Percentiles rank a stretch among this genome's conserved stretches.
These are phyloP conservation scores for Exophiala sp. DNA, from an alignment of 2,329 filamentous ascomycete genomes.

Conservation along the genomic window DNA sequence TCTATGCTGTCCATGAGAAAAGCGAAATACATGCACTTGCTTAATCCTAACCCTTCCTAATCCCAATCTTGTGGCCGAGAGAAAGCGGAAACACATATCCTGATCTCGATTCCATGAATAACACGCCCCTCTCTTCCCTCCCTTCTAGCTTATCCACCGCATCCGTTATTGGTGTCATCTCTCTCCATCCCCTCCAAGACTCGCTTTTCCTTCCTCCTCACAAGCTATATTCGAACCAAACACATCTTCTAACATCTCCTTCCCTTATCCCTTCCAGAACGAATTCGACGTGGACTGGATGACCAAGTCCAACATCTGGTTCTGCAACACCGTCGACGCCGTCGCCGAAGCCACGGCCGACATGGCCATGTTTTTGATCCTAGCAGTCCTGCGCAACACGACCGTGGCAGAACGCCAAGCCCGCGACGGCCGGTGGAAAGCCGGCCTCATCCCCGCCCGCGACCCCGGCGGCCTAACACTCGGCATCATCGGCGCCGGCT, in stretches of 20 bases:
- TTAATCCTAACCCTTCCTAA: too few relatives aligned
- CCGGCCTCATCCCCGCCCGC: slow-evolving; percentile 33
- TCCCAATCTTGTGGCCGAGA: too few relatives aligned
- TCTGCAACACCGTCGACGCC: slow-evolving; percentile 51
- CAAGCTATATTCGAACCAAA: not conserved
- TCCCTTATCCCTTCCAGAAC: too few relatives aligned
- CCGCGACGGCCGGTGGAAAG: slow-evolving; percentile 38
- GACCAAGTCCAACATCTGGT: slow-evolving; percentile 43
- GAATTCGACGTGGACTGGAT: slow-evolving; percentile 69
- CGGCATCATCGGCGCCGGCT: slow-evolving; percentile 47
- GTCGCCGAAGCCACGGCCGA: slow-evolving; percentile 50
- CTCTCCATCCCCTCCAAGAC: too few relatives aligned
- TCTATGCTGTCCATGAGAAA: too few relatives aligned
- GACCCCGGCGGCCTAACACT: slow-evolving; percentile 44
- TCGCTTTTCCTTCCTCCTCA: not conserved
- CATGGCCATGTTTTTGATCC: slow-evolving; percentile 46
- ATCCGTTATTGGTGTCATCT: too few relatives aligned
- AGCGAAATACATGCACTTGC: too few relatives aligned
- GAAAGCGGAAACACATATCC: too few relatives aligned
- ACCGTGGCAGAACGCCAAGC: slow-evolving; percentile 37
- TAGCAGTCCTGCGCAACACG: slow-evolving; percentile 45
- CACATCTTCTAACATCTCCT: not conserved
- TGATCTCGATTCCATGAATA: too few relatives aligned
- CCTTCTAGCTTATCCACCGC: too few relatives aligned
- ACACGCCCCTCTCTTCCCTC: too few relatives aligned